Evolutionary conservation across 768 basidiomycete species (phyloP), one percentile per base, ranked within the genome.

Genomic region (Suillus subluteus): DNA sequence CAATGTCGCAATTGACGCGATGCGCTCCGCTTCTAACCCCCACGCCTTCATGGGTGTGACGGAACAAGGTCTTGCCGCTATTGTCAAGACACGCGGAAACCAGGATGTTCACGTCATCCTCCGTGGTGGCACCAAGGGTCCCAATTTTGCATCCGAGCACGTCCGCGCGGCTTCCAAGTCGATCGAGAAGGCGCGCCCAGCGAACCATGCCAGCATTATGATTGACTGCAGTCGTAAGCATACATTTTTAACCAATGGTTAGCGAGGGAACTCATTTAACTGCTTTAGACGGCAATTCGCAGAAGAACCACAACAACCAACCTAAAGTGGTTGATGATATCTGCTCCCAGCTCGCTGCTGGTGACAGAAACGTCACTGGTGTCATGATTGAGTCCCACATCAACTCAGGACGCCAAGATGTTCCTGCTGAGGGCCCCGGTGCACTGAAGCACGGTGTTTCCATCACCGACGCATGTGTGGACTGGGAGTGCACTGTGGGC

Each of bases 311-410:
- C 82, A 86, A 87, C 73, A 97, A 96, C 79, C 96, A 98, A 78
- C 89, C 95, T 21, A 88, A 88, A 70, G 94, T 95, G 52, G 73
- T 94, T 65, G 84, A 87, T 69, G 79, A 86, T 76, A 86, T 95
- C 73, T 89, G 88, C 77, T 79, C 77, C 3, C 97, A 99, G 79
- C 86, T 99, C 63, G 79, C 76, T 7, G 84, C 85, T 8, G 94
- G 94, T 35, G 81, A 84, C 64, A 82, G 77, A 66, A 82, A 84
- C 72, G 91, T 99, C 78, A 94, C 94, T 6, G 97, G 97, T 56
- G 95, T 98, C 65, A 99, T 99, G 97, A 87, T 99, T 75, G 97
- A 99, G 81, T 93, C 91, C 15, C 92, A 98, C 78, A 90, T 99
- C 79, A 91, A 92, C 74, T 91, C 90, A 61, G 97, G 97, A 23